phyloP scores from a whole-genome alignment of 2,329 filamentous ascomycete species.

The Diaporthe humulicola region DNA sequence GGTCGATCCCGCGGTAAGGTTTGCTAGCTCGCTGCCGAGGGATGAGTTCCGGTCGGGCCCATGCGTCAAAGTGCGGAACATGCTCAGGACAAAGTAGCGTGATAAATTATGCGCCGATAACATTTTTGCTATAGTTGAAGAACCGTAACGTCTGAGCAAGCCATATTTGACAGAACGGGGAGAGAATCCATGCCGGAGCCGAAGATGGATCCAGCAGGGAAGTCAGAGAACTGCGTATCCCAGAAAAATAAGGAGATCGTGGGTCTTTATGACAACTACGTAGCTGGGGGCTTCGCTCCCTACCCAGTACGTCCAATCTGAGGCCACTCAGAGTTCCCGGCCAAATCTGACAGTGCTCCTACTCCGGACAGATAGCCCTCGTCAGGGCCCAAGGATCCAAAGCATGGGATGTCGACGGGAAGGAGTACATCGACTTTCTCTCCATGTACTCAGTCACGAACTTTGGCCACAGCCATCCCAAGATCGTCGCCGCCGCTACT shows the following conservation, averaged over 20 bases:
- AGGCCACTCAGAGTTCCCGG: not conserved
- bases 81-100: not conserved
- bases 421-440: conserved; percentile 37
- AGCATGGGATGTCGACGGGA: conserved; percentile 35
- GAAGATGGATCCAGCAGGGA: not conserved
- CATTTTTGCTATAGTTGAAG: not conserved
- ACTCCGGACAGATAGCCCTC: conserved; percentile 10
- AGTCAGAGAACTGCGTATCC: not conserved
- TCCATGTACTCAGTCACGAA: conserved; percentile 36
- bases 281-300: conserved; percentile 8
- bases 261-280: conserved; percentile 4
- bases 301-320: conserved; percentile 12
- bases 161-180: not conserved
- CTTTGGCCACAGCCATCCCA: conserved; percentile 38
- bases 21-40: conserved; percentile 11
- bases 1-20: conserved; percentile 1
- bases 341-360: not conserved
- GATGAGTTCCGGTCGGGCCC: not conserved
- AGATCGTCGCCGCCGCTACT: conserved; percentile 35
- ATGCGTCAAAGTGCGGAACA: not conserved
- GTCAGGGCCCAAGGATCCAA: conserved; percentile 33
- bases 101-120: not conserved
- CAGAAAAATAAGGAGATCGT: not conserved
- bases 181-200: too few species aligned
- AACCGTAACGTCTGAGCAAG: not conserved